These are phyloP conservation scores for Luvunga scandens DNA, from an alignment of 345 rosid genomes.

Conservation along the genomic window DNA sequence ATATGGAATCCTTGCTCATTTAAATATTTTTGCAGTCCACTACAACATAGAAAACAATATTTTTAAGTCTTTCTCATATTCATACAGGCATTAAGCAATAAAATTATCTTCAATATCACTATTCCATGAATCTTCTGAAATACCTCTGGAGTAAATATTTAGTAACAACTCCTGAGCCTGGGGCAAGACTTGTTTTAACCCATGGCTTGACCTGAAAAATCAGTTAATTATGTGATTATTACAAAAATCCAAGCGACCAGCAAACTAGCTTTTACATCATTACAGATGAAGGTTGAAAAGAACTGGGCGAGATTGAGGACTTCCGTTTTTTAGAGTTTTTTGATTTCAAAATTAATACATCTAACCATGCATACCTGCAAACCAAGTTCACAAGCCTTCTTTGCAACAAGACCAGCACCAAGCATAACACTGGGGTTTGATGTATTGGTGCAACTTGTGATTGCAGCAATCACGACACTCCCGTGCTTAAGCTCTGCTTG, in stretches of 20 bases:
- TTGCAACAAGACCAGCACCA: slow-evolving; percentile 98
- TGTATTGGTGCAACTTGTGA: slow-evolving; percentile 97
- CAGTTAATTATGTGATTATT: slow-evolving; percentile 15
- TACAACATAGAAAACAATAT: slow-evolving; percentile 30
- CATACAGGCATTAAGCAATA: not conserved
- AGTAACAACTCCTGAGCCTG: slow-evolving; percentile 98
- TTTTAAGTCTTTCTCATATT: slow-evolving; percentile 1
- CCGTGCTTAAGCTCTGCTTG: slow-evolving; percentile 96
- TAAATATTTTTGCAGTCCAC: slow-evolving; percentile 88
- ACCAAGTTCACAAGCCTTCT: slow-evolving; percentile 93
- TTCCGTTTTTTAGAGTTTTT: not conserved
- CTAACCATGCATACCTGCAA: slow-evolving; percentile 51
- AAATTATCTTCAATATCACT: not conserved
- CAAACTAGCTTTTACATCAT: not conserved
- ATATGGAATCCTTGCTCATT: slow-evolving; percentile 90
- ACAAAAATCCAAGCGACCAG: not conserved
- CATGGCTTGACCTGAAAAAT: slow-evolving; percentile 85
- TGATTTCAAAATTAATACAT: not conserved
- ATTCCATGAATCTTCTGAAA: not conserved
- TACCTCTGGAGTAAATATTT: slow-evolving; percentile 85
- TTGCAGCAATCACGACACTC: slow-evolving; percentile 98
- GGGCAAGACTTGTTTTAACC: slow-evolving; percentile 99
- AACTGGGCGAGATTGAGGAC: not conserved
- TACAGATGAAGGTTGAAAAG: not conserved
- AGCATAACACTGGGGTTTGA: slow-evolving; percentile 99